Percentiles rank a stretch among this genome's conserved stretches.
Conservation (phyloP, 176 grass and related monocot genomes). For the Melocanna baccifera region DNA sequence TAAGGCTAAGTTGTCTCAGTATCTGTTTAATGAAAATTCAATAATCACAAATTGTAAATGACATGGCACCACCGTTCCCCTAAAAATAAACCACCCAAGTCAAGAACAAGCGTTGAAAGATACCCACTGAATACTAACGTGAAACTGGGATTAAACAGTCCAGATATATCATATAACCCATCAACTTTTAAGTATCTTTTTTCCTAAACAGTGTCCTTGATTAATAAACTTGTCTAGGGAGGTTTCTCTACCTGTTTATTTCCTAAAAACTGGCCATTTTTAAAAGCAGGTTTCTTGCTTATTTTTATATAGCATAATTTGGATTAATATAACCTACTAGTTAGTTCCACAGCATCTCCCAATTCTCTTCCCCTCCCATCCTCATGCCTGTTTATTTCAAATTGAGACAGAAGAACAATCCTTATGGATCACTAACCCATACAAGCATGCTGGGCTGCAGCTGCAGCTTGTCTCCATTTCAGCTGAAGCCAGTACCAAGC, state of each 20-base stretch:
- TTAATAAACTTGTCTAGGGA: not conserved
- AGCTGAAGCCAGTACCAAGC: not conserved
- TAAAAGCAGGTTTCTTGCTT: not conserved
- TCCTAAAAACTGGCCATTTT: not conserved
- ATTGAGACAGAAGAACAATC: not conserved
- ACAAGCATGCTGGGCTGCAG: not conserved
- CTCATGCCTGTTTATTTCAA: not conserved
- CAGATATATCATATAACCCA: not conserved
- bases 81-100: not conserved
- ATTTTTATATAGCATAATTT: not conserved
- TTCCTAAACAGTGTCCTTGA: not conserved
- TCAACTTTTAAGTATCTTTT: slow-evolving; percentile 10
- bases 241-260: not conserved
- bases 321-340: not conserved
- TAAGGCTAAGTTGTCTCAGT: not conserved
- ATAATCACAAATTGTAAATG: not conserved
- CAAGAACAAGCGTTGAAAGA: not conserved
- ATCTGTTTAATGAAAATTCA: not conserved
- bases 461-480: not conserved
- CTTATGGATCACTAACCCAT: not conserved
- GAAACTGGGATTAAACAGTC: not conserved
- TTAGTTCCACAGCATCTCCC: not conserved
- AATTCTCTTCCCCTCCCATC: not conserved
- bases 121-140: not conserved
- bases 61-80: not conserved